These are phyloP conservation scores for Plectranthus barbatus DNA, from an alignment of 257 asterid genomes.

Conservation along the genomic window DNA sequence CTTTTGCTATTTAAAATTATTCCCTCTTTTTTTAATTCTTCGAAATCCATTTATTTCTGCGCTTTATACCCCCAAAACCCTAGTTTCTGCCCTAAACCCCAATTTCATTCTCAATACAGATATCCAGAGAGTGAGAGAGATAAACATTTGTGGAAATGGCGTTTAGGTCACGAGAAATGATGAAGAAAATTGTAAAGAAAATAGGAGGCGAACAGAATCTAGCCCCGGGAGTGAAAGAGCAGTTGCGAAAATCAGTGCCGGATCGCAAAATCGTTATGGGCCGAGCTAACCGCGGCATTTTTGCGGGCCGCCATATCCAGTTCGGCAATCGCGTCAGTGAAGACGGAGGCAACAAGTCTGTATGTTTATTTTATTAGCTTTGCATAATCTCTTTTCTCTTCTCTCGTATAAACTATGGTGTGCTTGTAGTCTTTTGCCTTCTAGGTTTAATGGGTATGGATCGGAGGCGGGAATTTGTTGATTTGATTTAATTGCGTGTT, in stretches of 20 bases:
- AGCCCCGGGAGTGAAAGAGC: slow-evolving; percentile 56
- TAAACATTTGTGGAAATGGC: slow-evolving; percentile 36
- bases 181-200: slow-evolving; percentile 74
- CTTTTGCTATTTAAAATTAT: no score
- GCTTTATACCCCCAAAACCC: slow-evolving; percentile 17
- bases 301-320: slow-evolving; percentile 87
- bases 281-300: slow-evolving; percentile 90
- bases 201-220: slow-evolving; percentile 76
- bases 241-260: slow-evolving; percentile 54
- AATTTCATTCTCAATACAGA: not conserved
- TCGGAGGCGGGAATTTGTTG: not conserved
- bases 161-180: slow-evolving; percentile 70
- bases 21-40: not conserved
- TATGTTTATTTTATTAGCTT: not conserved
- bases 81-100: slow-evolving; percentile 5
- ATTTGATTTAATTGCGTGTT: not conserved
- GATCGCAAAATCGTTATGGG: slow-evolving; percentile 71
- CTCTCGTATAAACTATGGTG: not conserved
- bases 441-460: not conserved
- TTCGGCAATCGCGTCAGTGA: slow-evolving; percentile 88
- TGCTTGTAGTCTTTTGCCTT: not conserved
- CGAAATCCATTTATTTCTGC: not conserved
- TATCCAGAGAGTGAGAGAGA: not conserved
- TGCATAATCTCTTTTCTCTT: not conserved
- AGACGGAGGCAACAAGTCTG: slow-evolving; percentile 89